Conservation (phyloP, 2,329 filamentous ascomycete genomes). For the Ascosphaera pollenicola region DNA sequence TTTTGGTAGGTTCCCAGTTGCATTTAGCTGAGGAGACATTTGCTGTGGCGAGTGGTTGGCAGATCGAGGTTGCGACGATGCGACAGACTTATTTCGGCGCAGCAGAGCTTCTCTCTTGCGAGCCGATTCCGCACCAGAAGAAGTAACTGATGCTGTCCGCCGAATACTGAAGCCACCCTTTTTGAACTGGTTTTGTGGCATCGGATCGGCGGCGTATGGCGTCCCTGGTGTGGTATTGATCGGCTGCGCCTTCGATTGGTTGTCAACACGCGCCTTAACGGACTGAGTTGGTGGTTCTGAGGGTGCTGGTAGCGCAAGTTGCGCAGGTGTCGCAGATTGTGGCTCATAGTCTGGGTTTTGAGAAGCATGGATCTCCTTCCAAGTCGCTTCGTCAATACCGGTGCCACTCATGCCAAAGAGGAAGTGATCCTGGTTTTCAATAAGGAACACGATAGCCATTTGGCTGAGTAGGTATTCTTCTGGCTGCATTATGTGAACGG, state of each 20-base stretch:
- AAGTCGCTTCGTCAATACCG: conserved; percentile 70
- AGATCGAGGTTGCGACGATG: conserved; percentile 47
- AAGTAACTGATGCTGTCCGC: conserved; percentile 69
- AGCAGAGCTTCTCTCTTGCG: conserved; percentile 52
- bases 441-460: conserved; percentile 91
- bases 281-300: too few relatives aligned
- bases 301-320: too few relatives aligned
- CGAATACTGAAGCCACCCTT: conserved; percentile 21
- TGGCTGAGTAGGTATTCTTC: conserved; percentile 88
- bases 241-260: too few relatives aligned
- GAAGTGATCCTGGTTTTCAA: conserved; percentile 97
- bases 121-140: conserved; percentile 69
- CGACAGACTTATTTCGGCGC: conserved; percentile 75
- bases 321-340: conserved; percentile 26
- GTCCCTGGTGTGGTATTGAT: too few relatives aligned
- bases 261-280: too few relatives aligned
- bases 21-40: conserved; percentile 41
- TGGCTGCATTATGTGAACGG: conserved; percentile 83
- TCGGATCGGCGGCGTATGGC: too few relatives aligned
- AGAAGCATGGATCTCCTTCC: conserved; percentile 48
- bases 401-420: conserved; percentile 96
- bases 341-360: conserved; percentile 21
- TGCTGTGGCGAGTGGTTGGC: conserved; percentile 14
- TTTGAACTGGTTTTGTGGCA: too few relatives aligned
- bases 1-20: conserved; percentile 41